phyloP scores from a whole-genome alignment of 345 rosid species.

The Garcia nutans region DNA sequence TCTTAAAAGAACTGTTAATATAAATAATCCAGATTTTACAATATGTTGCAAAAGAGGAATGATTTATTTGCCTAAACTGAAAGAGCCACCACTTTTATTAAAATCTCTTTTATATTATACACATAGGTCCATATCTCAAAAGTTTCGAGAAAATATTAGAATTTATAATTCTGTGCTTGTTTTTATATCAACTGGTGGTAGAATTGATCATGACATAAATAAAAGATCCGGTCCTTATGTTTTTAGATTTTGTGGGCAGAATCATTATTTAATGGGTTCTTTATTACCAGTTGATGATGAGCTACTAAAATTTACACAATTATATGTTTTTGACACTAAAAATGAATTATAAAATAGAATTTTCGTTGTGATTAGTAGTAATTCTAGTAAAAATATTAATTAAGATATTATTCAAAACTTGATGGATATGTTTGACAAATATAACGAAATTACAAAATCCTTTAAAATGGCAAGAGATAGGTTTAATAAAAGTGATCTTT shows the following conservation, averaged over 20 bases:
- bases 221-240: no score
- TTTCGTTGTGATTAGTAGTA: rapidly evolving
- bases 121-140: no score
- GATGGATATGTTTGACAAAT: background rate
- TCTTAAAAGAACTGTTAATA: no score
- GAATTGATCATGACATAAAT: background rate
- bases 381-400: rapidly evolving
- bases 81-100: no score
- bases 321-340: constrained; percentile 2
- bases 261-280: no score
- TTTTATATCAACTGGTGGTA: background rate
- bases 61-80: no score
- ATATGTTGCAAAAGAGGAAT: no score
- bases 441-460: background rate
- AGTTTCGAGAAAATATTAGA: no score
- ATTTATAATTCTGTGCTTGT: background rate
- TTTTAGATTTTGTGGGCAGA: no score
- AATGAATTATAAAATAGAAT: background rate
- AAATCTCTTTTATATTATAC: no score
- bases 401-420: background rate
- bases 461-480: background rate
- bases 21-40: no score
- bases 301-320: background rate
- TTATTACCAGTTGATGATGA: rapidly evolving
- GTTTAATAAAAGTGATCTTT: no score